A percentile compares a stretch with the other conserved stretches of the same genome.
Conservation (phyloP, 768 basidiomycete genomes). For the Serendipita sp. region DNA sequence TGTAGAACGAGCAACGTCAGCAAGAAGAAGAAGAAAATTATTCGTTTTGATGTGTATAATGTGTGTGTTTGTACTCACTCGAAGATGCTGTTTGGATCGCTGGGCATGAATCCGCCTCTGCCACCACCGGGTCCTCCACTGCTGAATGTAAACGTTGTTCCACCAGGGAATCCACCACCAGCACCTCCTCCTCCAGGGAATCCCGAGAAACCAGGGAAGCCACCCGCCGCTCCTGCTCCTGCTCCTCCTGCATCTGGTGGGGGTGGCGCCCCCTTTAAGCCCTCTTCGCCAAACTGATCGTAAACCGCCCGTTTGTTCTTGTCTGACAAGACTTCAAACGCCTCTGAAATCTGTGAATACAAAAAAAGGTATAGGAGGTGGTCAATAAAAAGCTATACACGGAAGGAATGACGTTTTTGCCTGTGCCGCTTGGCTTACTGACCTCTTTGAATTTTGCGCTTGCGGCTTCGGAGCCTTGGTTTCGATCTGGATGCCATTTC, state of each 20-base stretch:
- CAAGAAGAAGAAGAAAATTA: not conserved
- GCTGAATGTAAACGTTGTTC: slow-evolving; percentile 41
- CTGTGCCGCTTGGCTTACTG: slow-evolving; percentile 11
- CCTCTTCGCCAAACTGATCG: slow-evolving; percentile 92
- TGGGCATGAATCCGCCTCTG: slow-evolving; percentile 47
- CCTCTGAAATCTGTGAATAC: slow-evolving; percentile 62
- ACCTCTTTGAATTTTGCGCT: slow-evolving; percentile 88
- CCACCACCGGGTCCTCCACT: slow-evolving; percentile 32
- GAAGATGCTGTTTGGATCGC: slow-evolving; percentile 79
- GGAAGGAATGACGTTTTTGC: not conserved
- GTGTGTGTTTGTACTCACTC: slow-evolving; percentile 45
- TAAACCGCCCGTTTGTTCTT: slow-evolving; percentile 71
- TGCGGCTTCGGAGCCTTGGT: slow-evolving; percentile 62
- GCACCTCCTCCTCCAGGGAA: slow-evolving; percentile 26
- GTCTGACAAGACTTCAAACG: slow-evolving; percentile 88
- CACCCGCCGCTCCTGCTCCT: slow-evolving; percentile 19
- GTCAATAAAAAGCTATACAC: no score
- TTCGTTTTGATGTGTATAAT: no score
- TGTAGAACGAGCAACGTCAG: slow-evolving; percentile 20
- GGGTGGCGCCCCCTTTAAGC: slow-evolving; percentile 55
- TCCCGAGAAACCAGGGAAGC: slow-evolving; percentile 20
- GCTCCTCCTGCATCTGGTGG: slow-evolving; percentile 29
- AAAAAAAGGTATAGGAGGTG: not conserved
- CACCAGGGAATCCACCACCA: slow-evolving; percentile 31
- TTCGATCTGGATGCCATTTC: slow-evolving; percentile 92